Conservation (phyloP, 2,329 filamentous ascomycete genomes). For the Phaeosphaeriaceae sp. region DNA sequence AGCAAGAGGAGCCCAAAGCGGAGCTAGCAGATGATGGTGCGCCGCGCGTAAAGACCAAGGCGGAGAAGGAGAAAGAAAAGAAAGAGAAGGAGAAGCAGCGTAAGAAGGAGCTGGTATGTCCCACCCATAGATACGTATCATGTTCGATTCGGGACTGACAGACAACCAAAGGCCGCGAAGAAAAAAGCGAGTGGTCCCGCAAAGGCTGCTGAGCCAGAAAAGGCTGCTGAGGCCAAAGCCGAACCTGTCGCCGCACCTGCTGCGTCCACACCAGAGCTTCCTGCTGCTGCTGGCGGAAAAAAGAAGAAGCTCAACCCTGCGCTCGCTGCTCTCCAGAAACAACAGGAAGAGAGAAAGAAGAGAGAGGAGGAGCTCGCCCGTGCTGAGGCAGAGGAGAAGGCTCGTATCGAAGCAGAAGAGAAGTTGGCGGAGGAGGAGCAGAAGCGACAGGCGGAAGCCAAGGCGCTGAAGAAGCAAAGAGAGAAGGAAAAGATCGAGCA, state of each 20-base stretch:
- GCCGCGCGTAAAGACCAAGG: slow-evolving; percentile 83
- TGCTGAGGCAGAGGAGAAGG: slow-evolving; percentile 68
- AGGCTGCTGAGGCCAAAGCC: slow-evolving; percentile 46
- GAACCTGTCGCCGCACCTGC: slow-evolving; percentile 42
- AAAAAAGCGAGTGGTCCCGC: slow-evolving; percentile 63
- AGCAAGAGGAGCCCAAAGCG: slow-evolving; percentile 49
- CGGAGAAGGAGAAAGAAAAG: slow-evolving; percentile 97
- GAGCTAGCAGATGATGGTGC: slow-evolving; percentile 46
- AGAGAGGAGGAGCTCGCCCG: slow-evolving; percentile 69
- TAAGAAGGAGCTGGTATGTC: slow-evolving; percentile 91
- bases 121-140: neutral
- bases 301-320: slow-evolving; percentile 87
- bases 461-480: slow-evolving; percentile 80
- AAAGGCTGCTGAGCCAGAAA: slow-evolving; percentile 51
- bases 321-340: slow-evolving; percentile 76
- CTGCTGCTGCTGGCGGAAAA: slow-evolving; percentile 65
- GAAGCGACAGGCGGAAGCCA: slow-evolving; percentile 74
- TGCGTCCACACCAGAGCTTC: slow-evolving; percentile 32
- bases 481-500: slow-evolving; percentile 88
- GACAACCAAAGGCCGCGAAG: slow-evolving; percentile 55
- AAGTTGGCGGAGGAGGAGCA: slow-evolving; percentile 70
- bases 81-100: slow-evolving; percentile 98
- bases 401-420: slow-evolving; percentile 70
- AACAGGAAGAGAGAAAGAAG: slow-evolving; percentile 78
- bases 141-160: neutral